Base-by-base conservation (phyloP, 495 filamentous ascomycete species). In the Penicillium canariense region DNA sequence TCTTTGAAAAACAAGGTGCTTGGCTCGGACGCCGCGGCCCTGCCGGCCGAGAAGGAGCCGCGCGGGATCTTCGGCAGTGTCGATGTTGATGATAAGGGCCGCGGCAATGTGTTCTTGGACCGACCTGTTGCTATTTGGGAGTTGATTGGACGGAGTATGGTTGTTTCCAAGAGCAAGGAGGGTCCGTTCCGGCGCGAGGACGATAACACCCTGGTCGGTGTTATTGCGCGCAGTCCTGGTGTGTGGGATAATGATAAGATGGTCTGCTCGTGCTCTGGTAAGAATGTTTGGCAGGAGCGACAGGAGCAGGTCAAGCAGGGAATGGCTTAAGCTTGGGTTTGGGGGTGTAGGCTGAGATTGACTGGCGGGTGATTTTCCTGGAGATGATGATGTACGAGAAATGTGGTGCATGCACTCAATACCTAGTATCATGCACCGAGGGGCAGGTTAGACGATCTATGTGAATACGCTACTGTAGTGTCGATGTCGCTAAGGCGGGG, bases 231-330 rank as follows among this genome's bases (percentile, higher is more conserved):
- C 65, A 96, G 90, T 72, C 92, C 94, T 22, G 94, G 94, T 12
- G 87, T 96, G 48, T 97, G 94, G 94, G 92, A 97, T 68, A 97
- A 98, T 65, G 91, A 96, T 67, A 98, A 97, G 80, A 96, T 88
- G 63, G 94, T 98, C 25, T 86, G 86, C 68, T 93, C 89, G 12
- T 97, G 94, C 71, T 95, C 90, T 35, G 94, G 94, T 3, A 97
- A 98, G 84, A 97, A 91, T 60, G 79, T 98, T 28, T 98, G 94
- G 94, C 87, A 97, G 71, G 94, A 98, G 78, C 81, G 94, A 66
- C 87, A 86, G 75, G 93, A 97, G 66, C 87, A 95, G 73, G 84
- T 91, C 40, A 77, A 73, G 40, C 88, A 87, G 73, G 94, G 94
- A 6, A 97, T 98, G 88, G 69, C 86, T 47, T 95, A 43, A 64